Conservation (phyloP, 2,329 filamentous ascomycete species). For the Bipolaris zeicola region DNA sequence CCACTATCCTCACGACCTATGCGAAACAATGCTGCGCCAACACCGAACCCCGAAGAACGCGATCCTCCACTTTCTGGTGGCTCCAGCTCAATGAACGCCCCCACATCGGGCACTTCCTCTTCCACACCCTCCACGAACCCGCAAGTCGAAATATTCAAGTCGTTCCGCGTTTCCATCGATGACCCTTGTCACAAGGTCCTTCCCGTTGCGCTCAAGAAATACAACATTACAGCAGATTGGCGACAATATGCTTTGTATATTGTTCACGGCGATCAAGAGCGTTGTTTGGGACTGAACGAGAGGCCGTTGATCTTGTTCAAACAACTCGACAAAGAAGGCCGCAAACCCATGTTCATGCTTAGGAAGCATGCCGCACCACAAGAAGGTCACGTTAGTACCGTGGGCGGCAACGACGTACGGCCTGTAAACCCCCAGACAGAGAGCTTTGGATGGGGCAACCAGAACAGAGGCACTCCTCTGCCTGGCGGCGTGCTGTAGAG, state of each 20-base stretch:
- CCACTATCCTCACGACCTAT: constrained; percentile 38
- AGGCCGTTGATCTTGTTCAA: constrained; percentile 96
- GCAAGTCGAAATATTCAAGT: constrained; percentile 95
- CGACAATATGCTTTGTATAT: constrained; percentile 98
- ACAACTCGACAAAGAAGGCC: constrained; percentile 92
- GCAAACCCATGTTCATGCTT: constrained; percentile 99
- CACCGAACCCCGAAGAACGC: constrained; percentile 41
- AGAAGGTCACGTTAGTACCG: constrained; percentile 53
- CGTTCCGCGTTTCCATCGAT: constrained; percentile 96
- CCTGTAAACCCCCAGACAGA: constrained; percentile 27
- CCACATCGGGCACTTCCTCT: constrained; percentile 27
- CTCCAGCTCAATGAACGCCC: constrained; percentile 32
- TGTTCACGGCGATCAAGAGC: constrained; percentile 97
- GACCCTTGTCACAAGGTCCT: constrained; percentile 97
- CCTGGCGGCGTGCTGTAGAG: constrained; percentile 32
- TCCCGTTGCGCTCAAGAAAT: constrained; percentile 93
- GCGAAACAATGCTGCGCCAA: constrained; percentile 36
- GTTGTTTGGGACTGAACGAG: constrained; percentile 88
- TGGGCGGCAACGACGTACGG: constrained; percentile 43
- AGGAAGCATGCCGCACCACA: constrained; percentile 66
- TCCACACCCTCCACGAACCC: constrained; percentile 49
- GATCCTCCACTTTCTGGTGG: constrained; percentile 47
- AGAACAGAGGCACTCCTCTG: constrained; percentile 32
- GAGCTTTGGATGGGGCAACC: constrained; percentile 32
- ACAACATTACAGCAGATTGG: constrained; percentile 98